Conservation (phyloP, 1,284 basidiomycete genomes). For the Cryptococcus deneoformans region DNA sequence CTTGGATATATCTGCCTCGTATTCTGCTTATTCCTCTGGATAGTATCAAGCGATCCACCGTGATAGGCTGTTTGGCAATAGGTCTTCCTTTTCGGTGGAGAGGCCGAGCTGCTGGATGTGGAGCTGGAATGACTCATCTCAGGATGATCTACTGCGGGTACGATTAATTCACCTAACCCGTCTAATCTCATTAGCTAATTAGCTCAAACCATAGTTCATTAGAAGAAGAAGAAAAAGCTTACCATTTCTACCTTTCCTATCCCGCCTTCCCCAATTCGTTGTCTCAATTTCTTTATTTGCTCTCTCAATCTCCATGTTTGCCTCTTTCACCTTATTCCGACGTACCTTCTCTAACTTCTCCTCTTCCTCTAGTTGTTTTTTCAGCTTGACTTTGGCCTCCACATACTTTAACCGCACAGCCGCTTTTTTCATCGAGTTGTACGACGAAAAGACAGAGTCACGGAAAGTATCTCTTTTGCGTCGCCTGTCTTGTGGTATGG, state of each 20-base stretch:
- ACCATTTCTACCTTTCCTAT: slow-evolving; percentile 6
- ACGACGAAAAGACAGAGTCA: slow-evolving; percentile 38
- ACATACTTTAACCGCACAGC: slow-evolving; percentile 31
- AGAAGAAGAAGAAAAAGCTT: neutral
- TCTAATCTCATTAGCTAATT: neutral
- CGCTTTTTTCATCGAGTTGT: slow-evolving; percentile 35
- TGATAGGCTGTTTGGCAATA: neutral
- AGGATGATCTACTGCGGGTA: slow-evolving; percentile 9
- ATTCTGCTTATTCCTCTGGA: neutral
- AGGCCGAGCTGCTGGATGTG: neutral
- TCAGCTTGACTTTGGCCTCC: slow-evolving; percentile 33
- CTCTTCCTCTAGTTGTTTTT: slow-evolving; percentile 29
- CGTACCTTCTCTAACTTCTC: slow-evolving; percentile 21
- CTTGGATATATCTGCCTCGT: neutral
- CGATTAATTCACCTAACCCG: slow-evolving; percentile 6
- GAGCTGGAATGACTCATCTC: neutral
- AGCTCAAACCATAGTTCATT: neutral
- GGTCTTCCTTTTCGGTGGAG: neutral
- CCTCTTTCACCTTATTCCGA: slow-evolving; percentile 25
- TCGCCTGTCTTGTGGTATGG: neutral
- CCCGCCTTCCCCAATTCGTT: neutral
- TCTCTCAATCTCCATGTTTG: slow-evolving; percentile 27
- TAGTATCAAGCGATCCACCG: slow-evolving; percentile 1
- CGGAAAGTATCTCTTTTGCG: slow-evolving; percentile 17
- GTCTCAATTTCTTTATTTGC: neutral